phyloP scores from a whole-genome alignment of 257 asterid genomes.

The Solanum raphanifolium region DNA sequence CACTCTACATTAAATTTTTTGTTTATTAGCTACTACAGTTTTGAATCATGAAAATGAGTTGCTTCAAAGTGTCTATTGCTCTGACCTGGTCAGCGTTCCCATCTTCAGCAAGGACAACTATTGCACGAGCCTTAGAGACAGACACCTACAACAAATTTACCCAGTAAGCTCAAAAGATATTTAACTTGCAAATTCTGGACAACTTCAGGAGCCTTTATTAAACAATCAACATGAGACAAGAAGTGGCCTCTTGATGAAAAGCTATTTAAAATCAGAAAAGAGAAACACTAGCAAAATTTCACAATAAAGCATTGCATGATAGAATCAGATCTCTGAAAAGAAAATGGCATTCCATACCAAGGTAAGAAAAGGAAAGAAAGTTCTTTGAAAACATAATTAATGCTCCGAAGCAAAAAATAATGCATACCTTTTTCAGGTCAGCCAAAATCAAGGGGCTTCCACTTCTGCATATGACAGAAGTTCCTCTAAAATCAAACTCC shows the following conservation, averaged over 20 bases:
- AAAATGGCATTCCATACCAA: background rate
- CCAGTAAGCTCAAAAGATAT: conserved; percentile 19
- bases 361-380: background rate
- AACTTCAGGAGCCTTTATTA: background rate
- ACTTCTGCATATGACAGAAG: conserved; percentile 86
- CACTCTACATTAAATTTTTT: conserved; percentile 51
- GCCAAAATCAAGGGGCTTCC: conserved; percentile 91
- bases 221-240: background rate
- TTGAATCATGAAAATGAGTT: conserved; percentile 7
- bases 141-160: conserved; percentile 47
- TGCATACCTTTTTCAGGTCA: conserved; percentile 60
- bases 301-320: background rate
- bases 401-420: background rate
- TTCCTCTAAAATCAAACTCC: conserved; percentile 88
- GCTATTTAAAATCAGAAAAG: background rate
- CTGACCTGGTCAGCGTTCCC: conserved; percentile 89
- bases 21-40: conserved; percentile 4
- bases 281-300: background rate
- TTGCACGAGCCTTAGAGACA: conserved; percentile 88
- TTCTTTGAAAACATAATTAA: background rate
- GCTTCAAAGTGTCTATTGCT: background rate
- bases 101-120: conserved; percentile 89
- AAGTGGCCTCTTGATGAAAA: background rate
- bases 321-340: background rate
- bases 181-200: background rate